Evolutionary conservation across 371 early-diverging fungal genomes (phyloP).

Genomic region (Actinomortierella wolfii): DNA sequence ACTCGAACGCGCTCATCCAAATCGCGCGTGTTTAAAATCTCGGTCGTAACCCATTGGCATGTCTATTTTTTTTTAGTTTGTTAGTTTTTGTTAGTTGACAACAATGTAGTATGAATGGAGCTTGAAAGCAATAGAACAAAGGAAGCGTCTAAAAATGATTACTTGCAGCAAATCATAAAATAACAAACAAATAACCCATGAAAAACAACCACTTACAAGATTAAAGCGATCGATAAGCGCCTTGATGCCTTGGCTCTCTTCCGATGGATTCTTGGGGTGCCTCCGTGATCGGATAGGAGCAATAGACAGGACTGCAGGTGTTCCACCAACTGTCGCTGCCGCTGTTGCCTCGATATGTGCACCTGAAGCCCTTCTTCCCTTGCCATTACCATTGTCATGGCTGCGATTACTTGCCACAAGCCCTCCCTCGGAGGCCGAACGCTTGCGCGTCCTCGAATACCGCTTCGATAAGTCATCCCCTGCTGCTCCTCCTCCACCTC

Average conservation of each 20-base stretch:
- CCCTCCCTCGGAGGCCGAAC: too few relatives aligned
- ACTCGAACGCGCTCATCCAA: slow-evolving; percentile 63
- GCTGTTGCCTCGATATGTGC: too few relatives aligned
- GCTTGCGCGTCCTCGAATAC: too few relatives aligned
- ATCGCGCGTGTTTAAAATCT: slow-evolving; percentile 61
- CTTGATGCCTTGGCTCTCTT: slow-evolving; percentile 55
- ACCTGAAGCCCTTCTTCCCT: too few relatives aligned
- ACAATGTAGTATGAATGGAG: too few relatives aligned
- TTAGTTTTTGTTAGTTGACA: too few relatives aligned
- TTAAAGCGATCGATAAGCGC: slow-evolving; percentile 71
- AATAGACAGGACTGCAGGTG: slow-evolving; percentile 18
- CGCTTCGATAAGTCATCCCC: too few relatives aligned
- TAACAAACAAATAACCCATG: background rate
- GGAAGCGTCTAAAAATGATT: too few relatives aligned
- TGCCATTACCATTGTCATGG: too few relatives aligned
- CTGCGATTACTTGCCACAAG: too few relatives aligned
- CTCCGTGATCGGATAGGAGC: slow-evolving; percentile 1
- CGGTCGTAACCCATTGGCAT: slow-evolving; percentile 75
- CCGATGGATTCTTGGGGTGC: slow-evolving; percentile 8
- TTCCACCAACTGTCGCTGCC: too few relatives aligned
- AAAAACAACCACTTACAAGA: slow-evolving; percentile 49
- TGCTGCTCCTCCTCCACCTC: background rate
- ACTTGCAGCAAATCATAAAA: background rate
- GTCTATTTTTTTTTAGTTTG: slow-evolving; percentile 19
- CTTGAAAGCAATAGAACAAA: too few relatives aligned